Evolutionary conservation across 1,284 basidiomycete genomes (phyloP).

Genomic region (Cryptococcus sp.): DNA sequence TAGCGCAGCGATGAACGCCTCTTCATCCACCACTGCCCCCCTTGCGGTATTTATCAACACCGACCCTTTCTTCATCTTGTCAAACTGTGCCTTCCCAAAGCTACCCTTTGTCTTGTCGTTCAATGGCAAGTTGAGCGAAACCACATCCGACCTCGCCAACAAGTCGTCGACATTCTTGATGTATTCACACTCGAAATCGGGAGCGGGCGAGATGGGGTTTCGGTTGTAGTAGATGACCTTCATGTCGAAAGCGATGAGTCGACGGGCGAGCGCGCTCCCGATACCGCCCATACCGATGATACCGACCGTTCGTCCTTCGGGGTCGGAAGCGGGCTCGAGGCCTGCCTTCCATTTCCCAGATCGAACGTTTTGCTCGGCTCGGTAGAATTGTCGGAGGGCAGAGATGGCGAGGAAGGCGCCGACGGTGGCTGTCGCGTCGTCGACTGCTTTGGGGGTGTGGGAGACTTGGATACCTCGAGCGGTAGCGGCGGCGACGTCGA

Average conservation of each 20-base stretch:
- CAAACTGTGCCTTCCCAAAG: constrained; percentile 72
- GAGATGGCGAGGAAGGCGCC: constrained; percentile 79
- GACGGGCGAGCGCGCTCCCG: constrained; percentile 51
- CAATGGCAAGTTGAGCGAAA: constrained; percentile 53
- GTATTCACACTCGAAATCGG: constrained; percentile 68
- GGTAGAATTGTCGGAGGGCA: constrained; percentile 69
- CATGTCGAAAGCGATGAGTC: constrained; percentile 58
- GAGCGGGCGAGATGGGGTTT: constrained; percentile 53
- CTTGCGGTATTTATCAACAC: constrained; percentile 85
- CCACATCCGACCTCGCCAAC: constrained; percentile 67
- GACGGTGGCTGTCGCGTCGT: constrained; percentile 86
- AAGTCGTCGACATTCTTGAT: constrained; percentile 64
- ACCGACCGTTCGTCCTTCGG: constrained; percentile 70
- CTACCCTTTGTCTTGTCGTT: constrained; percentile 67
- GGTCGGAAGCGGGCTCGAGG: constrained; percentile 60
- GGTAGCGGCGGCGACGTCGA: constrained; percentile 70
- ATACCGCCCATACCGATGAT: constrained; percentile 89
- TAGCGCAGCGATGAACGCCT: constrained; percentile 68
- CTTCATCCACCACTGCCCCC: constrained; percentile 83
- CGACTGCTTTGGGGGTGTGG: constrained; percentile 84
- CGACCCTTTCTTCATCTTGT: constrained; percentile 69
- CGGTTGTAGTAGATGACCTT: constrained; percentile 76
- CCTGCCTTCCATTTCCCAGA: constrained; percentile 55
- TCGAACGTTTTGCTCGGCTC: constrained; percentile 63
- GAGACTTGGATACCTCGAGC: constrained; percentile 74